Percentiles rank a stretch among this genome's conserved stretches.
Conservation (phyloP, 345 rosid genomes). For the Salix koriyanagi region DNA sequence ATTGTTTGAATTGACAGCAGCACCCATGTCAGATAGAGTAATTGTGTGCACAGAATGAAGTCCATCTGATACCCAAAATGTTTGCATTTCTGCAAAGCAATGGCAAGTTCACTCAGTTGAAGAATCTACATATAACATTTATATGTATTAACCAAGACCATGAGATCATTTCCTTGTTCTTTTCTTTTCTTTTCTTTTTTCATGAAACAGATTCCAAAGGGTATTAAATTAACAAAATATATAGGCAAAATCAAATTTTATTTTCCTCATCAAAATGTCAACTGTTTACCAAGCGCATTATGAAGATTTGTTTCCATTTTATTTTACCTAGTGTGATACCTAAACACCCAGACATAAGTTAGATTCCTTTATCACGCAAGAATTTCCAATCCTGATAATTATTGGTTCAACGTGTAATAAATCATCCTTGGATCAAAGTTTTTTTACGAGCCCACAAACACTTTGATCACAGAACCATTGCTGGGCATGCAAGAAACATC, state of each 20-base stretch:
- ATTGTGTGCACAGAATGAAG: slow-evolving; percentile 50
- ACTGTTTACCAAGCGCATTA: background rate
- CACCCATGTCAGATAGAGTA: slow-evolving; percentile 36
- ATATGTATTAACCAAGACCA: background rate
- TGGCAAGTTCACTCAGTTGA: slow-evolving; percentile 12
- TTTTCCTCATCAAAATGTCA: background rate
- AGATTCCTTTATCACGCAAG: background rate
- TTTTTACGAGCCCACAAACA: background rate
- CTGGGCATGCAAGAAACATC: background rate
- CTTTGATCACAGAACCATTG: background rate
- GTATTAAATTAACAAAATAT: background rate
- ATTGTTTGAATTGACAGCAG: slow-evolving; percentile 35
- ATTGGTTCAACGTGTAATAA: background rate
- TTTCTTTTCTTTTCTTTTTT: background rate
- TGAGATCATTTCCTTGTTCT: background rate
- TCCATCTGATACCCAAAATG: slow-evolving; percentile 71
- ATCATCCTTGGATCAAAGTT: background rate
- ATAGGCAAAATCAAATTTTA: background rate
- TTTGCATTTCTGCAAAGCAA: slow-evolving; percentile 50
- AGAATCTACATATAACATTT: background rate
- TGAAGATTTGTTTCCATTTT: background rate
- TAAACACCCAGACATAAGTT: background rate
- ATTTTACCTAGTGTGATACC: background rate
- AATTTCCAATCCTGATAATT: background rate
- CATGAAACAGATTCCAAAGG: background rate